phyloP scores from a whole-genome alignment of 2,329 filamentous ascomycete species.

The Aspergillus texensis region DNA sequence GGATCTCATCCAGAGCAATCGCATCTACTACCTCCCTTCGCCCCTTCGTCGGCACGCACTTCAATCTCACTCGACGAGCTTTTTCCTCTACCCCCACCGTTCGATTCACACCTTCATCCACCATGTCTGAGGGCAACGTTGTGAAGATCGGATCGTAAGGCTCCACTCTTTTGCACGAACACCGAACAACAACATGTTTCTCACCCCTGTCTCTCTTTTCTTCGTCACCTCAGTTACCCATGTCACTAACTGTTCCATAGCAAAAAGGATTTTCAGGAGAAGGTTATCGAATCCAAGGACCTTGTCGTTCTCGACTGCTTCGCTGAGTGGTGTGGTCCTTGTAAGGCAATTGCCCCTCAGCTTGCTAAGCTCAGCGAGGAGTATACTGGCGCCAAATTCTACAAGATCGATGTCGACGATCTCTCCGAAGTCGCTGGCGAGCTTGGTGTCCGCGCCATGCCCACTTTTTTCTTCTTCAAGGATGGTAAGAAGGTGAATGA shows the following conservation, averaged over 20 bases:
- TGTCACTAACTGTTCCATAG: neutral
- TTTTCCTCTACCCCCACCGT: slow-evolving; percentile 37
- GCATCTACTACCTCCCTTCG: slow-evolving; percentile 14
- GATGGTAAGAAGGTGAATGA: slow-evolving; percentile 71
- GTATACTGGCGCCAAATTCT: slow-evolving; percentile 69
- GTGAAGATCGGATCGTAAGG: slow-evolving; percentile 31
- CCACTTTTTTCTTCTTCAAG: slow-evolving; percentile 86
- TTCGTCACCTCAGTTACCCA: neutral
- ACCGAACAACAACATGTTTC: neutral
- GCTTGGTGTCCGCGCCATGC: slow-evolving; percentile 85
- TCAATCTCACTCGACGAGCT: slow-evolving; percentile 21
- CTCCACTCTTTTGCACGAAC: neutral
- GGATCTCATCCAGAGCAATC: slow-evolving; percentile 17
- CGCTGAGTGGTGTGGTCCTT: slow-evolving; percentile 91
- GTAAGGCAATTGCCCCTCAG: slow-evolving; percentile 83
- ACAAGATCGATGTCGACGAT: slow-evolving; percentile 90
- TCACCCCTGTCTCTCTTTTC: neutral
- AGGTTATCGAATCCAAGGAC: too few species aligned
- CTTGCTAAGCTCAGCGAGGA: slow-evolving; percentile 65
- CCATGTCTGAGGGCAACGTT: slow-evolving; percentile 27
- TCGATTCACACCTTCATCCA: slow-evolving; percentile 46
- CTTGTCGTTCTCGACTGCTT: slow-evolving; percentile 78
- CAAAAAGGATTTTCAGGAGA: too few species aligned
- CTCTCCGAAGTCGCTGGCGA: slow-evolving; percentile 74
- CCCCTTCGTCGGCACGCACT: slow-evolving; percentile 8